Percentiles rank a stretch among this genome's conserved stretches.
phyloP scores from a whole-genome alignment of 208 protist genomes.

The Naegleria gruberi region DNA sequence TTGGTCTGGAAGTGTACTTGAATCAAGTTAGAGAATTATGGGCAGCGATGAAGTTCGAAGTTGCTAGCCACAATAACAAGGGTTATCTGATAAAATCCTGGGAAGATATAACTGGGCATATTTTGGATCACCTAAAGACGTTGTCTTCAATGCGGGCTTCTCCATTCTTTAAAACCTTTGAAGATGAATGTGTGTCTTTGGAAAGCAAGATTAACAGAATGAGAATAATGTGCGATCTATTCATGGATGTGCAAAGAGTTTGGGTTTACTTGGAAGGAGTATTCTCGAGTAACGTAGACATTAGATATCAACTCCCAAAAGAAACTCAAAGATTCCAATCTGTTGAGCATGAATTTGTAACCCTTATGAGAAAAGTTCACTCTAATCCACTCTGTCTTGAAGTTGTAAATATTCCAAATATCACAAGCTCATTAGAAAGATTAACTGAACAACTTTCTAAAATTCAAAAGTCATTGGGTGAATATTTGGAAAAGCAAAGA shows the following conservation, averaged over 20 bases:
- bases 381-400: conserved; percentile 76
- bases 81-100: conserved; percentile 86
- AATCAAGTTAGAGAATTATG: conserved; percentile 74
- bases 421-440: conserved; percentile 76
- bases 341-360: conserved; percentile 84
- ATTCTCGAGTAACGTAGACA: conserved; percentile 85
- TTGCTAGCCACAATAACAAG: conserved; percentile 87
- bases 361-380: conserved; percentile 74
- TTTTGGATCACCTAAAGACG: conserved; percentile 84
- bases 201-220: conserved; percentile 84
- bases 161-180: conserved; percentile 86
- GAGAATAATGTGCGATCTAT: conserved; percentile 77
- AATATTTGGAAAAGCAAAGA: conserved; percentile 94
- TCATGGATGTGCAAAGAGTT: conserved; percentile 88
- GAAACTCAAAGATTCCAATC: conserved; percentile 83
- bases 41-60: conserved; percentile 76
- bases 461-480: conserved; percentile 91
- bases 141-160: conserved; percentile 86
- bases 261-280: conserved; percentile 98
- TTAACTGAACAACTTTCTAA: conserved; percentile 74
- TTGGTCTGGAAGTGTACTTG: conserved; percentile 75
- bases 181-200: conserved; percentile 67
- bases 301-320: conserved; percentile 82
- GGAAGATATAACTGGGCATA: conserved; percentile 85
- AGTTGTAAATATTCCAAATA: conserved; percentile 50